Base-by-base conservation (phyloP, 2,329 filamentous ascomycete genomes). In the Colletotrichum sidae region DNA sequence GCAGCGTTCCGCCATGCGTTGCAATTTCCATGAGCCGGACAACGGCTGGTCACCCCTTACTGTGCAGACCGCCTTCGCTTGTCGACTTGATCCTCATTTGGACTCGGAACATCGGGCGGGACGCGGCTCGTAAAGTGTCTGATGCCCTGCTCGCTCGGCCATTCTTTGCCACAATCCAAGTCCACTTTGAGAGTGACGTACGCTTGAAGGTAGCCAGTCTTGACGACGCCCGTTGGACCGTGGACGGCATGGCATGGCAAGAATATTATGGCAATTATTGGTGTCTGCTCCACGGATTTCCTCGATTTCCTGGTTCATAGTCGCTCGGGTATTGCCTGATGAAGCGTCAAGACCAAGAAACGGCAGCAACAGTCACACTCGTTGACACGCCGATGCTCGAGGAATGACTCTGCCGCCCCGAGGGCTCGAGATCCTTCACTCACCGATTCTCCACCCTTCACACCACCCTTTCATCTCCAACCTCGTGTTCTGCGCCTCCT, bases 21-120 rank as follows among this genome's bases (percentile, higher is more conserved):
- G 4, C 25, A 25, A 25, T 25, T 5, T 25, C 25, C 25, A 25
- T 25, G 4, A 25, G 25, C 25, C 3, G 25, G 5, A 25, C 25
- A 4, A 25, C 25, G 25, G 25, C 25, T 25, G 25, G 25, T 25
- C 25, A 25, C 25, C 25, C 4, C 25, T 25, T 25, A 25, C 4
- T 5, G 25, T 25, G 13, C n/a, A 25, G 12, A 25, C 33, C 55
- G 37, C 33, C 34, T 38, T 61, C 53, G 58, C 37, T 56, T 35
- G 10, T 37, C 35, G 12, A 17, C 17, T 34, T 6, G 45, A 56
- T 55, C 55, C 50, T 64, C 55, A 53, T 60, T 60, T 60, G 60
- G 38, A 52, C 37, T 60, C 58, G 58, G 63, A 49, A 39, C 46
- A 17, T 44, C 58, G 63, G 63, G 58, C 63, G 58, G 63, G 58